phyloP scores from a whole-genome alignment of 805 yeast genomes.

The Spathaspora arborariae region DNA sequence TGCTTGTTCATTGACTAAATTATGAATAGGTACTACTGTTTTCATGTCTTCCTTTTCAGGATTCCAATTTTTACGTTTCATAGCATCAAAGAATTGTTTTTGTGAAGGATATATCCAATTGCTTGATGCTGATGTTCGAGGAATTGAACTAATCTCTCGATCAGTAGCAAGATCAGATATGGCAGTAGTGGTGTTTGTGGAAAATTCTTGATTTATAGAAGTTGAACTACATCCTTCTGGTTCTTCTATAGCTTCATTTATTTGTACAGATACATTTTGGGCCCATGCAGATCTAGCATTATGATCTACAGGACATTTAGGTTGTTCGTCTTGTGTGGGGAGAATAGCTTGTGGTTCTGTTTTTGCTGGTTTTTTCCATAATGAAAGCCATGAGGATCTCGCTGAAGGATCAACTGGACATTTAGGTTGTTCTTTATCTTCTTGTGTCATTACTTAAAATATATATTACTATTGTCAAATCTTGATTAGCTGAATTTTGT shows the following conservation, averaged over 20 bases:
- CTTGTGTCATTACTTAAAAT: neutral
- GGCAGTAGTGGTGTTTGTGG: constrained; percentile 18
- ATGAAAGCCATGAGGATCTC: constrained; percentile 26
- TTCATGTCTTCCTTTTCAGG: constrained; percentile 83
- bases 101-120: constrained; percentile 97
- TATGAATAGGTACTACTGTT: constrained; percentile 90
- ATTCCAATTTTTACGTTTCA: constrained; percentile 85
- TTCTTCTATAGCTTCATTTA: constrained; percentile 40
- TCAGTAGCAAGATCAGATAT: constrained; percentile 56
- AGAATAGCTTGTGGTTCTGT: constrained; percentile 15
- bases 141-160: constrained; percentile 77
- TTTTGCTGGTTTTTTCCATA: constrained; percentile 16
- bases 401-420: constrained; percentile 36
- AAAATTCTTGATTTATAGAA: constrained; percentile 30
- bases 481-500: constrained; percentile 1
- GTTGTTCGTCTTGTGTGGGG: constrained; percentile 17
- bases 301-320: constrained; percentile 41
- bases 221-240: constrained; percentile 44
- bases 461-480: neutral
- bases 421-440: constrained; percentile 15
- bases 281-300: constrained; percentile 36
- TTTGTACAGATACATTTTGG: constrained; percentile 28
- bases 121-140: constrained; percentile 55
- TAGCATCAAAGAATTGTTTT: constrained; percentile 90
- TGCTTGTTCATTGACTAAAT: constrained; percentile 87